phyloP scores from a whole-genome alignment of 1,284 basidiomycete species.

The Ustilago loliicola region DNA sequence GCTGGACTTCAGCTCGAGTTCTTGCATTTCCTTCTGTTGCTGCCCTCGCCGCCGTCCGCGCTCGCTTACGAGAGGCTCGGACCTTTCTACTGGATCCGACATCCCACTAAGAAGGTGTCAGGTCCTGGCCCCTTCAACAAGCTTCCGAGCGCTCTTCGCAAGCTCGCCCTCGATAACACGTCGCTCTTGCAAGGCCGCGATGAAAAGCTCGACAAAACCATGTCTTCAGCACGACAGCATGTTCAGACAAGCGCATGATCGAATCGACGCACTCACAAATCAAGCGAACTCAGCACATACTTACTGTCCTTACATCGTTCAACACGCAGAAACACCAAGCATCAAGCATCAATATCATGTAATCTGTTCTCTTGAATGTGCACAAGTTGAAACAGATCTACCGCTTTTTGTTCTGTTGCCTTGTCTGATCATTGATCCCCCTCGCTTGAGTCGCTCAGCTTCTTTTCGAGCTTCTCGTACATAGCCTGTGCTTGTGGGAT shows the following conservation, averaged over 20 bases:
- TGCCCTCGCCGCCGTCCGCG: conserved; percentile 21
- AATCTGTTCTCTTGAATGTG: background rate
- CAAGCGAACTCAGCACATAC: background rate
- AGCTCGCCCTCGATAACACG: conserved; percentile 37
- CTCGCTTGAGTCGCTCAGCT: conserved; percentile 27
- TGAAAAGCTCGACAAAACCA: conserved; percentile 35
- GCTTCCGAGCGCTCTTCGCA: conserved; percentile 25
- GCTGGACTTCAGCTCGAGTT: conserved; percentile 36
- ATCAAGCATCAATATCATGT: background rate
- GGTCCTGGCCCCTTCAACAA: conserved; percentile 32
- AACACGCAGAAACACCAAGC: background rate
- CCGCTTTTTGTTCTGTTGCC: background rate
- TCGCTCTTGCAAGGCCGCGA: conserved; percentile 20
- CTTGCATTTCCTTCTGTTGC: conserved; percentile 38
- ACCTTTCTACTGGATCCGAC: conserved; percentile 46
- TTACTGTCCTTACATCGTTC: background rate
- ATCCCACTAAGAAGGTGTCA: conserved; percentile 36
- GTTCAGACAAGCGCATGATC: background rate
- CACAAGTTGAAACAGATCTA: background rate
- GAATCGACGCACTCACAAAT: background rate
- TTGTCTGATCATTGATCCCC: background rate
- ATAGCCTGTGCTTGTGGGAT: conserved; percentile 49
- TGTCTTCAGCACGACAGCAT: conserved; percentile 23
- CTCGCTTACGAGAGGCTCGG: conserved; percentile 32
- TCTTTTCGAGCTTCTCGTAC: conserved; percentile 47